A percentile compares a stretch with the other conserved stretches of the same genome.
phyloP scores from a whole-genome alignment of 78 protist genomes.

The Mantamonas sphyraenae region DNA sequence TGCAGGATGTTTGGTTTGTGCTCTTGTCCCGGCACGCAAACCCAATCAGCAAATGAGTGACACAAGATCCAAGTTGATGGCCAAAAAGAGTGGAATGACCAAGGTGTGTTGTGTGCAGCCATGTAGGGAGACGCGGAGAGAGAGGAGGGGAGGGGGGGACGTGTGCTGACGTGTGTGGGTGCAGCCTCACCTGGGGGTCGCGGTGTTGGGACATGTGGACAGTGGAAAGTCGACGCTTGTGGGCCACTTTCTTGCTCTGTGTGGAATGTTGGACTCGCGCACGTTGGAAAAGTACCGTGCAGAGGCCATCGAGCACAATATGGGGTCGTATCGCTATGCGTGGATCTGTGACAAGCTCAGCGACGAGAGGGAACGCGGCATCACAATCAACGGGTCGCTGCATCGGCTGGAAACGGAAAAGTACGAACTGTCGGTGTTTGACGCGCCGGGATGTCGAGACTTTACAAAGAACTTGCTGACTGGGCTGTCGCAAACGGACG shows the following conservation, averaged over 20 bases:
- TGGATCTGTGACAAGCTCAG: not conserved
- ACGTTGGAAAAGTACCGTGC: not conserved
- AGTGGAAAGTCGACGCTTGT: not conserved
- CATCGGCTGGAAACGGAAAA: not conserved
- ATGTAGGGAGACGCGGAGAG: too few relatives aligned
- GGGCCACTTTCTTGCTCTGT: not conserved
- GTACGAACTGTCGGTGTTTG: not conserved
- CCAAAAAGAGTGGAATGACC: too few relatives aligned
- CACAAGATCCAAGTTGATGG: too few relatives aligned
- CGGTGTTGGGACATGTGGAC: not conserved
- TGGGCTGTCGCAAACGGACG: conserved; percentile 2
- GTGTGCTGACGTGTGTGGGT: too few relatives aligned
- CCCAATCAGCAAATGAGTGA: too few relatives aligned
- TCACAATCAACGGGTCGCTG: not conserved
- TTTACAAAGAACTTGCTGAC: not conserved
- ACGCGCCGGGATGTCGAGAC: not conserved
- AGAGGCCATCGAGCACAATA: not conserved
- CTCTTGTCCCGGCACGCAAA: too few relatives aligned
- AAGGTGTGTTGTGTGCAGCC: too few relatives aligned
- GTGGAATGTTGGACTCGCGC: conserved; percentile 3
- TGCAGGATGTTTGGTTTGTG: too few relatives aligned
- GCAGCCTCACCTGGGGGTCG: too few relatives aligned
- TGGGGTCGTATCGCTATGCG: not conserved
- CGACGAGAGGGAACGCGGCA: not conserved
- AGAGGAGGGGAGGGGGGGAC: too few relatives aligned